phyloP scores from a whole-genome alignment of 1,284 basidiomycete species.

The Moniliophthora roreri region DNA sequence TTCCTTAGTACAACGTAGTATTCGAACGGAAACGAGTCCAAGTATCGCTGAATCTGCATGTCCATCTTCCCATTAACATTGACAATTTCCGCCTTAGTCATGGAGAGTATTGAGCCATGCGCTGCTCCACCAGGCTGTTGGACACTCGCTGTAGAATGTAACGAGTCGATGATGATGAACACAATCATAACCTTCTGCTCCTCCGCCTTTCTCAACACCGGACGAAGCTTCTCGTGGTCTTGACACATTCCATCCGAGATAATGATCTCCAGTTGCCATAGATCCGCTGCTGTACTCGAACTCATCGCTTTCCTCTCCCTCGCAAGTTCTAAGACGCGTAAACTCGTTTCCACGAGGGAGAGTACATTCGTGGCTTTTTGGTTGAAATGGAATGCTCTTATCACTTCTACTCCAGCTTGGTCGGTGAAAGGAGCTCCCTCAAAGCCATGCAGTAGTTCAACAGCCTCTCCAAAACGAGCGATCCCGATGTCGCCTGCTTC shows the following conservation, averaged over 20 bases:
- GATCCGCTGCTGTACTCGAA: constrained; percentile 71
- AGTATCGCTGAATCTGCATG: constrained; percentile 85
- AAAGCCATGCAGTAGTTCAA: constrained; percentile 90
- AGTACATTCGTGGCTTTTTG: constrained; percentile 93
- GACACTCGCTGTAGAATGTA: constrained; percentile 46
- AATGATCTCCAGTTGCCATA: constrained; percentile 99
- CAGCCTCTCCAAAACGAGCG: constrained; percentile 86
- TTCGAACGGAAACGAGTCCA: constrained; percentile 98
- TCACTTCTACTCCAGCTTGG: constrained; percentile 75
- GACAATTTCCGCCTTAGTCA: constrained; percentile 91
- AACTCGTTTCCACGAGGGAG: constrained; percentile 80
- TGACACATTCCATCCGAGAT: constrained; percentile 99
- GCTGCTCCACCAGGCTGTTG: constrained; percentile 23
- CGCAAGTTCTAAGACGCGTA: constrained; percentile 76
- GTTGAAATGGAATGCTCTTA: constrained; percentile 87
- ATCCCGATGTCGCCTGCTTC: constrained; percentile 95
- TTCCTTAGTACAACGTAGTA: constrained; percentile 93
- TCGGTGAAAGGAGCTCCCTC: constrained; percentile 79
- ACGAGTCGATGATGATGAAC: constrained; percentile 94
- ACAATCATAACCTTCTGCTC: constrained; percentile 96
- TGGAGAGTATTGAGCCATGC: constrained; percentile 85
- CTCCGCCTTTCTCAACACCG: constrained; percentile 81
- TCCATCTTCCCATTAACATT: constrained; percentile 86
- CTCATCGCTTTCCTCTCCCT: constrained; percentile 62
- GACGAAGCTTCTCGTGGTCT: constrained; percentile 86